Base-by-base conservation (phyloP, 2,329 filamentous ascomycete species). In the Diaporthe vaccinii region DNA sequence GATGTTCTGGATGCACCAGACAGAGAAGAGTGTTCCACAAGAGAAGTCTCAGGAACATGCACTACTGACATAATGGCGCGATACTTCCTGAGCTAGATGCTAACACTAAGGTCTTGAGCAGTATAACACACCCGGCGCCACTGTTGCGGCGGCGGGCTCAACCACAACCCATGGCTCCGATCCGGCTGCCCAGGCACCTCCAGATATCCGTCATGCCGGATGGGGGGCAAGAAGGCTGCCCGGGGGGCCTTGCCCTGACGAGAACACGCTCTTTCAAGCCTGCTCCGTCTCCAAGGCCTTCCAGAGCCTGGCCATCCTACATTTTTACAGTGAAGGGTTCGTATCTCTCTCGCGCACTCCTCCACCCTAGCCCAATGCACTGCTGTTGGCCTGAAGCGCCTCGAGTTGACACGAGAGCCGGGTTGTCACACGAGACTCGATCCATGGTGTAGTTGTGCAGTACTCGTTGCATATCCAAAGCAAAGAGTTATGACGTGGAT, bases 201-300 rank as follows among this genome's bases (percentile, higher is more conserved):
- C 62, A 17, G 62, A 49, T 15, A n/a, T 53, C 67, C 51, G 67
- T 12, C 67, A 72, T 15, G 74, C 61, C 39, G 55, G 51, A 55
- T 73, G 74, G 74, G 74, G 74, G 44, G 57, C 25, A 25, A 51
- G 53, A 28, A n/a, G 59, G 34, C 69, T 75, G 14, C 69, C 69
- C 25, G 44, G 17, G 17, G 69, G 53, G 6, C 59, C 59, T 14
- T 14, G 44, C 59, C 73, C 67, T 39, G 74, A 75, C 44, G 44
- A 55, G 53, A 36, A 69, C 44, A 75, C 74, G 25, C 70, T 75
- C n/a, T 75, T 75, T 34, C 74, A 75, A 34, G 74, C 74, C 28
- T 73, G 69, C 53, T 75, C 74, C 9, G 53, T 75, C 25, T 75
- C 74, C 22, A 75, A 75, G 69, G 49, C 74, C 25, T 75, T 75